Evolutionary conservation across 306 rosid species (phyloP).

Genomic region (Begonia fuchsioides): DNA sequence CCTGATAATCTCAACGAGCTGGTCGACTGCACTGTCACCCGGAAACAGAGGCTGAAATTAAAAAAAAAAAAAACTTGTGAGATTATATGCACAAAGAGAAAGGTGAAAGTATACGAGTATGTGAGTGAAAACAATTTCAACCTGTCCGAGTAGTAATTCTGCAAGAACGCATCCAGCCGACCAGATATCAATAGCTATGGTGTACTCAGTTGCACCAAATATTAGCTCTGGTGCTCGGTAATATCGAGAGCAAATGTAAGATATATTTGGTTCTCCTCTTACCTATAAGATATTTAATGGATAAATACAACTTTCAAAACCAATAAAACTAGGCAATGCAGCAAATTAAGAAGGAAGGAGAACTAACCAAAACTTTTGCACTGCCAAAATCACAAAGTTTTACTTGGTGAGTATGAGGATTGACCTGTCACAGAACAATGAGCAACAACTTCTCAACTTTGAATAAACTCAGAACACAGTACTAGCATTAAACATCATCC

Average conservation of each 20-base stretch:
- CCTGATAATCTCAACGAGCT: conserved; percentile 1
- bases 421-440: background rate
- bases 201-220: background rate
- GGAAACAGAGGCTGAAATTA: conserved; percentile 2
- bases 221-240: background rate
- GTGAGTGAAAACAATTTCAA: background rate
- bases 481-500: too few species aligned
- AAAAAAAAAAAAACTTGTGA: background rate
- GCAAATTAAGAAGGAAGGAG: too few species aligned
- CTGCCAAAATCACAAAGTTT: conserved; percentile 4
- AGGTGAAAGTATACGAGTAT: too few species aligned
- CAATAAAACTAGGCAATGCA: too few species aligned
- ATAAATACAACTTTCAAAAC: too few species aligned
- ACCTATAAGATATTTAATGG: background rate
- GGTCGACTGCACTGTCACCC: conserved; percentile 4
- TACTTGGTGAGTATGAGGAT: conserved; percentile 5
- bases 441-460: too few species aligned
- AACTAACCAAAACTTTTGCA: conserved; percentile 5
- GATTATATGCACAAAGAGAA: too few species aligned
- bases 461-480: too few species aligned
- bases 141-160: conserved; percentile 2
- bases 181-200: background rate
- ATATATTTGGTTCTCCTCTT: conserved; percentile 1
- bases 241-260: background rate
- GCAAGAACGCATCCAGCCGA: background rate